Base-by-base conservation (phyloP, 2,329 filamentous ascomycete genomes). In the Neofusicoccum sp. region DNA sequence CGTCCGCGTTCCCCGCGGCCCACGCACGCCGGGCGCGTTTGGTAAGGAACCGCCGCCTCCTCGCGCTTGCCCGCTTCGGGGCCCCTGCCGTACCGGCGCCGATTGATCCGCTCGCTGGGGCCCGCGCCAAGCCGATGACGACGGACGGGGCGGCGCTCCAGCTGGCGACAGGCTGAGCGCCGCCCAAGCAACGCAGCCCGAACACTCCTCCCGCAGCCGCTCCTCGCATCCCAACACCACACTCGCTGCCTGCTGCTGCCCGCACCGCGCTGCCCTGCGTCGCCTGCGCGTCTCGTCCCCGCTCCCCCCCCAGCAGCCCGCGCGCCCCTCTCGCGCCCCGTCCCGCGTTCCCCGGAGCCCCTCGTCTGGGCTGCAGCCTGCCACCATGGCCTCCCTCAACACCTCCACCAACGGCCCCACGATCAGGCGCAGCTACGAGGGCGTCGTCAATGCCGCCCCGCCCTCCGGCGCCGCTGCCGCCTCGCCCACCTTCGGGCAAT, bases 401-500 rank as follows among this genome's bases (percentile, higher is more conserved):
- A 78, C 81, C 61, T 84, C 82, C 64, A 76, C 75, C 70, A 84
- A 84, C 68, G 82, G 82, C 61, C 78, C 81, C 16, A 82, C 81
- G 63, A 85, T 85, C 70, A 82, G 79, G 44, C 75, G 76, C 65
- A 83, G 82, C 75, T 89, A 91, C 75, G 84, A 89, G 73, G 84
- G 85, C 59, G 83, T 92, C 56, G 81, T 91, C 71, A 85, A 89
- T 74, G 80, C 85, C 60, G 77, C 85, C 56, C 75, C 81, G 63
- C 83, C 87, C 14, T 81, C 84, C 65, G 84, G 84, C 12, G 73
- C 82, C 50, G 81, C 84, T 63, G 82, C 85, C 8, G 83, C 82
- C 74, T 97, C 93, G 52, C 85, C 91, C 43, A 97, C 93, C 52
- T 91, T 91, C 73, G 93, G 87, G 66, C 91, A 94, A 81, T 99